These are phyloP conservation scores for Schizosaccharomyces japonicus DNA, from an alignment of 805 yeast species.

Conservation along the genomic window DNA sequence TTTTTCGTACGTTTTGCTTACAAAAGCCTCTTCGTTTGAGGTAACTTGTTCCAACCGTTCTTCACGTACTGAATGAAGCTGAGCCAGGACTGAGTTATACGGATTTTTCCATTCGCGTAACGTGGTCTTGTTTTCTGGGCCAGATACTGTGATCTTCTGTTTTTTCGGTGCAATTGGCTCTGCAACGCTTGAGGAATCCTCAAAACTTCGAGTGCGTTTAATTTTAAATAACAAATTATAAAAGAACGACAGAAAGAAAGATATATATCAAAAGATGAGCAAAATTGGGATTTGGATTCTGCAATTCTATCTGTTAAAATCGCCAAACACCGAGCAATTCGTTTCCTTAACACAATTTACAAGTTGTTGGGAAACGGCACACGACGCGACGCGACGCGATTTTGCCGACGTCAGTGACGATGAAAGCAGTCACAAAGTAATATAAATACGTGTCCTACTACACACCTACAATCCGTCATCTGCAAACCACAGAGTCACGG, in stretches of 20 bases:
- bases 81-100: too few species aligned
- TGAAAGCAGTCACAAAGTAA: not conserved
- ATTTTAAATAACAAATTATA: not conserved
- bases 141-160: too few species aligned
- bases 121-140: too few species aligned
- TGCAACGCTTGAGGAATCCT: not conserved
- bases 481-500: constrained; percentile 3
- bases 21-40: too few species aligned
- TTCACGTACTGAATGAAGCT: too few species aligned
- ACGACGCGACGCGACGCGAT: constrained; percentile 1
- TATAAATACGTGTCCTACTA: not conserved
- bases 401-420: not conserved
- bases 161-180: not conserved
- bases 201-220: not conserved
- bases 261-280: not conserved
- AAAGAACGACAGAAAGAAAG: not conserved
- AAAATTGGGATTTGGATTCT: not conserved
- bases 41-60: too few species aligned
- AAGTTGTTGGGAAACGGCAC: not conserved
- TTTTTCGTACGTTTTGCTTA: too few species aligned
- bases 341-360: not conserved
- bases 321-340: too few species aligned
- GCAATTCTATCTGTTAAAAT: too few species aligned
- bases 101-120: too few species aligned
- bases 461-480: not conserved